Base-by-base conservation (phyloP, 352 stramenopile genomes). In the Globisporangium orthogonon region DNA sequence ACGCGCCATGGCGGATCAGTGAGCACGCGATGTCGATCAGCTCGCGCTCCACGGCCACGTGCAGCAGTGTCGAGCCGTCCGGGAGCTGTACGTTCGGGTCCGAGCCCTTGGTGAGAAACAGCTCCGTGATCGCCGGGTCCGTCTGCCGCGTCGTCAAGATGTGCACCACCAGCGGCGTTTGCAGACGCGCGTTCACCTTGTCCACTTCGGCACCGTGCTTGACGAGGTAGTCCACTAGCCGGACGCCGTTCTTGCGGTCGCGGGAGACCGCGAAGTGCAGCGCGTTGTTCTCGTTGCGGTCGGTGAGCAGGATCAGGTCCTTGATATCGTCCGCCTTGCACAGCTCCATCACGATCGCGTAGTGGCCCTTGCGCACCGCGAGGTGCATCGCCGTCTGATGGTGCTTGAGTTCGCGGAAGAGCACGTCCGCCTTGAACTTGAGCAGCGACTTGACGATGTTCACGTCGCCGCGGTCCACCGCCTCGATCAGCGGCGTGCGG, bases 101-200 rank as follows among this genome's bases (percentile, higher is more conserved):
- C 4, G 84, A 79, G 39, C 76, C 74, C 58, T 78, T 74, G 23
- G 65, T 50, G 6, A 92, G 60, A 54, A 94, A 89, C 13, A 89
- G 60, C 37, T 91, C 77, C 7, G 86, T 76, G 56, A 92, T 91
- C 7, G 78, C 77, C 45, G 84, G 76, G 50, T 94, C 84, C 7
- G 82, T 91, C 56, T 92, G 84, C 23, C 84, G 79, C 9, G 84
- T 92, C 13, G 84, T 94, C 76, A 94, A 83, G 49, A 94, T 82
- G 69, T 92, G 82, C 6, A 94, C 84, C 2, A 89, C 82, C 18
- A 94, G 58, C 17, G 82, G 84, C 29, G 74, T 87, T 60, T 94
- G 84, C 46, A 91, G 76, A 2, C 84, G 73, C 10, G 80, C 63
- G 61, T 94, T 94, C n/a, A 91, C 75, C 62, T 89, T 91, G 59